Conservation (phyloP, 192 early-diverging fungal species). For the Rhizophagus sp. region DNA sequence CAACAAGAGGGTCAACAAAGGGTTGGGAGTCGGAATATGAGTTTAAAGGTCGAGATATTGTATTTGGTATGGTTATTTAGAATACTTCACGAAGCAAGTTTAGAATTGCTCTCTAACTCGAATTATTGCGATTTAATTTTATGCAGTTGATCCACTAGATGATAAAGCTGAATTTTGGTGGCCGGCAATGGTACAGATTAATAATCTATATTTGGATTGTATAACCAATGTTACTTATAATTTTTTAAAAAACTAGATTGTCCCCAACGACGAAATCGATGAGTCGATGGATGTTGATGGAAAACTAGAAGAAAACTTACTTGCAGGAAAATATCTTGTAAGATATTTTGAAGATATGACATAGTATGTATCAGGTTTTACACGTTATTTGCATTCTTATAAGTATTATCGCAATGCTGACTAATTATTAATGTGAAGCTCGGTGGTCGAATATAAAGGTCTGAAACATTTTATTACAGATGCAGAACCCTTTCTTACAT, state of each 20-base stretch:
- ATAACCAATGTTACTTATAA: not conserved
- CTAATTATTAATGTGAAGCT: not conserved
- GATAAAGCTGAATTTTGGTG: conserved; percentile 19
- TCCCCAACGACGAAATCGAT: conserved; percentile 6
- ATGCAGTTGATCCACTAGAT: conserved; percentile 8
- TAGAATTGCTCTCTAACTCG: not conserved
- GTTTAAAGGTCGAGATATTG: conserved; percentile 13
- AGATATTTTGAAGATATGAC: conserved; percentile 23
- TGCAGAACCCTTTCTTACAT: not conserved
- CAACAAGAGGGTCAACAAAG: not conserved
- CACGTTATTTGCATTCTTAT: not conserved
- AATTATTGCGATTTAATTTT: not conserved
- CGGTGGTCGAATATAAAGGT: not conserved
- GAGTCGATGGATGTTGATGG: conserved; percentile 23
- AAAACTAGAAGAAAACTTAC: conserved; percentile 9
- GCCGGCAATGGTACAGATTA: conserved; percentile 4
- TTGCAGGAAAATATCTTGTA: conserved; percentile 13
- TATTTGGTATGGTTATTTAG: not conserved
- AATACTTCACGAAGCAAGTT: not conserved
- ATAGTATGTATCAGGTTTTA: not conserved
- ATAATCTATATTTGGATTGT: not conserved
- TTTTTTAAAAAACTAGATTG: not conserved
- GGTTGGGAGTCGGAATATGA: not conserved
- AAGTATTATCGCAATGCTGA: not conserved
- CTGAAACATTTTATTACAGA: not conserved